Evolutionary conservation across 1,139 yeast genomes (phyloP).

Genomic region (Scheffersomyces cryptocercus): DNA sequence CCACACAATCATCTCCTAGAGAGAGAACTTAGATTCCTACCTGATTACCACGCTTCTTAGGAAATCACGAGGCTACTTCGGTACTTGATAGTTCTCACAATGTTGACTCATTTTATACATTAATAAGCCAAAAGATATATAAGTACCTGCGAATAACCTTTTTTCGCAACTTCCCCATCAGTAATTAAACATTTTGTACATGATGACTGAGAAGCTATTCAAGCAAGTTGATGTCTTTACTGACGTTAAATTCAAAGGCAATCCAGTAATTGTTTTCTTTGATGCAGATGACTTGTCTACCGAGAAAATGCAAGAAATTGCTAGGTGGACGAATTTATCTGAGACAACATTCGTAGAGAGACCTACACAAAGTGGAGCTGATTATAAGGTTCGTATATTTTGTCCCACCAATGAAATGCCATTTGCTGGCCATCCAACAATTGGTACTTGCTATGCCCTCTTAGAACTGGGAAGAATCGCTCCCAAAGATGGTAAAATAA

Average conservation of each 20-base stretch:
- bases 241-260: slow-evolving; percentile 41
- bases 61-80: too few species aligned
- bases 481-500: slow-evolving; percentile 25
- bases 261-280: slow-evolving; percentile 56
- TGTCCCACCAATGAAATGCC: slow-evolving; percentile 48
- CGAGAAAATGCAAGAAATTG: slow-evolving; percentile 45
- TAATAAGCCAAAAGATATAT: too few species aligned
- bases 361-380: slow-evolving; percentile 28
- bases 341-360: slow-evolving; percentile 53
- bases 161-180: not conserved
- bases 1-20: too few species aligned
- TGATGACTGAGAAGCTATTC: slow-evolving; percentile 18
- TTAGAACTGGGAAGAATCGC: slow-evolving; percentile 29
- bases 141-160: too few species aligned
- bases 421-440: slow-evolving; percentile 63
- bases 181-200: not conserved
- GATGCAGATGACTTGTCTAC: slow-evolving; percentile 31
- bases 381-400: slow-evolving; percentile 51
- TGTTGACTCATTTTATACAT: too few species aligned
- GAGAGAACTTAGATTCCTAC: too few species aligned
- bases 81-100: too few species aligned
- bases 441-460: slow-evolving; percentile 51
- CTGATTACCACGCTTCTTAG: too few species aligned
- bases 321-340: slow-evolving; percentile 58
- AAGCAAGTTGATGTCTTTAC: slow-evolving; percentile 58